Base-by-base conservation (phyloP, 2,329 filamentous ascomycete species). In the Aspergillus glaucus region DNA sequence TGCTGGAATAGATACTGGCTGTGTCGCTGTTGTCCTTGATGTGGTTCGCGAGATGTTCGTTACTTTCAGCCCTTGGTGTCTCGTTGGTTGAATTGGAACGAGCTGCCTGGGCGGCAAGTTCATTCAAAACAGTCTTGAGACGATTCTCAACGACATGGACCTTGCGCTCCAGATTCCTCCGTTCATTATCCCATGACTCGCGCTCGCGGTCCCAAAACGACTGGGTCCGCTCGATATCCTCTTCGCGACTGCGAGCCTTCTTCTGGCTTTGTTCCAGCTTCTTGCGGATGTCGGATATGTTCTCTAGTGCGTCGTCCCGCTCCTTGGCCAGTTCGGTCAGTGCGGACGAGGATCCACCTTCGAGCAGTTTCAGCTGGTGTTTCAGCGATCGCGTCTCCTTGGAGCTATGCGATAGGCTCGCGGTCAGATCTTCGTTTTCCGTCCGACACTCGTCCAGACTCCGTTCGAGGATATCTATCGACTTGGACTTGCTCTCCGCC, bases 111-210 rank as follows among this genome's bases (percentile, higher is more conserved):
- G 62, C 53, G 52, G 65, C 83, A 44, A 98, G 81, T 68, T 97
- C 93, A 34, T 92, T 88, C 41, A 98, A 76, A 9, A 98, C 80
- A 9, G 81, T 78, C 65, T 92, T 93, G 47, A 98, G 70, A 34
- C 92, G 84, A 26, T 80, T 87, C 70, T 98, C 93, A 2, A 90
- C 87, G n/a, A 96, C 79, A 65, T 97, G 91, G 12, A 95, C 73
- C 58, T 87, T 89, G 49, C 88, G 84, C 67, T 98, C 92, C 52
- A 88, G 79, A 48, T 81, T 86, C 47, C 91, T 84, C 60, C 83
- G 86, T 65, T 95, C 90, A 43, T 86, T 83, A 10, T 91, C 85
- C 90, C 91, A 97, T 2, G 75, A 75, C 47, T 92, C 84, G 64
- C 86, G 93, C 55, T 98, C 93, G 46, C 81, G 83, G 9, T 85